Percentiles rank a stretch among this genome's conserved stretches.
phyloP scores from a whole-genome alignment of 2,329 filamentous ascomycete species.

The Thermomyces lanuginosus region DNA sequence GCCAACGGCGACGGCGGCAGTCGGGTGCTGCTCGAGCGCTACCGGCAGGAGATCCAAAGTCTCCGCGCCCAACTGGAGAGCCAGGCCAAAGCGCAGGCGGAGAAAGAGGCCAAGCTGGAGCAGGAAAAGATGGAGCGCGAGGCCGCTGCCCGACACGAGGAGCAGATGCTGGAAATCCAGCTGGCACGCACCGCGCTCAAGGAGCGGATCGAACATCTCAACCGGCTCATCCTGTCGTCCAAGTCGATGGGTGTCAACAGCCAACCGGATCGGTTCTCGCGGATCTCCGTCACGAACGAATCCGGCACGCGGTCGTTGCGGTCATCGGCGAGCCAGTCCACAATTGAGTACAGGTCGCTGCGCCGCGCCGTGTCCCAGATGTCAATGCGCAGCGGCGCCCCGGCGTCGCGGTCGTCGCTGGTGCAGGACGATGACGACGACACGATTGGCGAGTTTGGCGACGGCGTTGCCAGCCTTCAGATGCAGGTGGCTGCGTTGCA shows the following conservation, averaged over 20 bases:
- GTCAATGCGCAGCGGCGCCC: conserved; percentile 36
- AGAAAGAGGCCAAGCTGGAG: conserved; percentile 45
- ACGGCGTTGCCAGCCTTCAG: conserved; percentile 64
- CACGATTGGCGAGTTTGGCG: conserved; percentile 63
- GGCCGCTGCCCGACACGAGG: conserved; percentile 73
- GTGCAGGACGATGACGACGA: conserved; percentile 44
- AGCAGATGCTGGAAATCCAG: conserved; percentile 98
- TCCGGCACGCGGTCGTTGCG: conserved; percentile 40
- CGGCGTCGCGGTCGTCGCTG: conserved; percentile 14
- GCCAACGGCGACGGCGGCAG: conserved; percentile 69
- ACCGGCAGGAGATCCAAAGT: conserved; percentile 80
- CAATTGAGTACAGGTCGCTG: conserved; percentile 34
- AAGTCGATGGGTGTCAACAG: conserved; percentile 89
- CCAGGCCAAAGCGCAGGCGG: conserved; percentile 54
- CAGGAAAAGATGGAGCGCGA: conserved; percentile 67
- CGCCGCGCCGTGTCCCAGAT: conserved; percentile 52
- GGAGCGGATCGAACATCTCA: conserved; percentile 92
- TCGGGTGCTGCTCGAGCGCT: conserved; percentile 75
- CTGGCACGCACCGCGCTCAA: conserved; percentile 87
- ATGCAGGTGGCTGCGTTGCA: conserved; percentile 87
- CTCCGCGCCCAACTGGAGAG: conserved; percentile 64
- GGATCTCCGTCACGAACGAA: conserved; percentile 36
- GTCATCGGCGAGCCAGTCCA: conserved; percentile 54
- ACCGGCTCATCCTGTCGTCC: conserved; percentile 83
- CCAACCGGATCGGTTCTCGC: conserved; percentile 48